phyloP scores from a whole-genome alignment of 2,329 filamentous ascomycete species.

The Neurospora crassa region DNA sequence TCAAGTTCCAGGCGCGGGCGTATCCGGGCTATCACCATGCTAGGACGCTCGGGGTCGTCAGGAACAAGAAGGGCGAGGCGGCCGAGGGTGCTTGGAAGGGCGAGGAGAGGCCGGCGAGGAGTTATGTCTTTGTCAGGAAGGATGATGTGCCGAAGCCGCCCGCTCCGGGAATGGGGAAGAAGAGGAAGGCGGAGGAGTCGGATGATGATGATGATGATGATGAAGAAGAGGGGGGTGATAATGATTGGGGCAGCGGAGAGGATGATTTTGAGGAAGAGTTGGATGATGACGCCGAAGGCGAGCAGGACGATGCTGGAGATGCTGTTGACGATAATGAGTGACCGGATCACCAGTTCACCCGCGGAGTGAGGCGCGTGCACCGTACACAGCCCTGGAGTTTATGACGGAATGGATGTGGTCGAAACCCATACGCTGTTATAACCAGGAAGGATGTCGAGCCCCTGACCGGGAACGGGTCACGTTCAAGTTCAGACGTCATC shows the following conservation, averaged over 20 bases:
- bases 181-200: conserved; percentile 22
- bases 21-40: conserved; percentile 71
- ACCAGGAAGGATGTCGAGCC: not conserved
- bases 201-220: conserved; percentile 11
- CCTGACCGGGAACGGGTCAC: not conserved
- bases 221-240: conserved; percentile 20
- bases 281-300: not conserved
- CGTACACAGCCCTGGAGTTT: not conserved
- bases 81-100: conserved; percentile 39
- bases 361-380: not conserved
- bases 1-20: conserved; percentile 52
- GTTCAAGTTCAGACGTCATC: not conserved
- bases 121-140: conserved; percentile 53
- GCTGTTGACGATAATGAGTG: not conserved
- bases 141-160: conserved; percentile 31
- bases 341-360: not conserved
- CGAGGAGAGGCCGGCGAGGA: conserved; percentile 44
- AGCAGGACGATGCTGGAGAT: not conserved
- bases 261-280: conserved; percentile 9
- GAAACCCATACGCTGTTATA: not conserved
- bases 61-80: conserved; percentile 34
- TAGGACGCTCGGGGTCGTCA: conserved; percentile 58
- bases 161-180: conserved; percentile 21
- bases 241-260: conserved; percentile 15
- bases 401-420: not conserved